Base-by-base conservation (phyloP, 495 filamentous ascomycete genomes). In the Talaromyces thailandensis region DNA sequence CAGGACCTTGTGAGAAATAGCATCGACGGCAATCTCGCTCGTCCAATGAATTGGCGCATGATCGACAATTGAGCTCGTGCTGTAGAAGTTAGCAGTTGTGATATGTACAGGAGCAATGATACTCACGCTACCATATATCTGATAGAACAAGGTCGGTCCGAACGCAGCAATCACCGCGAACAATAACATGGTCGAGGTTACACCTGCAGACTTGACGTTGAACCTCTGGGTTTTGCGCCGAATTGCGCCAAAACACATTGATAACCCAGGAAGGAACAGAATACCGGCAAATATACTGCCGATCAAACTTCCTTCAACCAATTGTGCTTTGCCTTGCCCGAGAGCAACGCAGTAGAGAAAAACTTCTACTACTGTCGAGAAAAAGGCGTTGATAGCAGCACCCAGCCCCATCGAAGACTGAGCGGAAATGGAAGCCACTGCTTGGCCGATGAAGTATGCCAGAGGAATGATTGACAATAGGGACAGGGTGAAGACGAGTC, bases 371-470 rank as follows among this genome's bases (percentile, higher is more conserved):
- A 99, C 78, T 8, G 94, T 99, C n/a, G 92, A 96, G 77, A 99
- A 99, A 75, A 98, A 96, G 35, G 94, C 94, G 64, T 99, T 99
- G 76, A 98, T 92, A 18, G 93, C 94, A 57, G 94, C 95, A 72
- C 94, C 94, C 31, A 99, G 81, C n/a, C 94, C 94, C 94, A 99
- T 99, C n/a, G 92, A 95, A 18, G 92, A 96, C 70, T 99, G 94
- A 8, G 94, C 94, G 16, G 94, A 98, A 66, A 99, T 98, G 35
- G 94, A 98, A n/a, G 94, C 94, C 48, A 99, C 94, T 58, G 94
- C 94, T 74, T 99, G 94, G 8, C 94, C 94, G 72, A 99, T 99
- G 77, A 98, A 99, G 74, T 99, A 98, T 29, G 94, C 94, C n/a
- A 99, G 74, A 23, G 94, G 94, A 53, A 98, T 96, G 71, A 98